Evolutionary conservation across 1,284 basidiomycete species (phyloP), one percentile per base, ranked within the genome.

Genomic region (Moesziomyces globuligerus): DNA sequence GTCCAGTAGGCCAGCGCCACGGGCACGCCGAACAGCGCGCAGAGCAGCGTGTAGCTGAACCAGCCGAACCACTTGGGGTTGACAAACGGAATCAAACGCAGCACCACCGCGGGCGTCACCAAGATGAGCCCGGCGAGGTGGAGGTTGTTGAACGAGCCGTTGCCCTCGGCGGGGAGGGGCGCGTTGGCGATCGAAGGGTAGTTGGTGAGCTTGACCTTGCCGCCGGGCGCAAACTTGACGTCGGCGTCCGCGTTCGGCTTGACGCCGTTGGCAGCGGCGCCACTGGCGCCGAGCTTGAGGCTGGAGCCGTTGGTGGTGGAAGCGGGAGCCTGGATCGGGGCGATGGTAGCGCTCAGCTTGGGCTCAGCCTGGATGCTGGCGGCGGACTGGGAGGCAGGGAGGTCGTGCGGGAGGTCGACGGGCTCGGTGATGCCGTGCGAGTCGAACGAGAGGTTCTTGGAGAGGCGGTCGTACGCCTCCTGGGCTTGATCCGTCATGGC

Each of bases 1-100:
- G 89, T 88, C 95, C 95, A 99, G 86, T 99, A 99, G 9, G 84
- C 89, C 55, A 97, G 82, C 3, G 91, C 88, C 58, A 91, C 86
- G 21, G 94, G 95, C 0, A 91, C 58, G 36, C 90, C 91, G 42
- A 89, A 86, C 49, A 97, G 55, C 49, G 90, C 72, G 59, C 92
- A 85, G 44, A 97, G 86, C 38, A 80, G 34, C 29, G 76, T 45
- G 69, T 81, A 81, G 48, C 64, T 69, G 45, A 58, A 69, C 80
- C 80, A 81, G 7, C 76, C 70, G 47, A 81, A 75, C 76, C 78
- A 81, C 36, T 67, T 51, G 15, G 79, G 57, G 56, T 81, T 81
- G 48, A 81, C 69, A 45, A 81, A 80, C 29, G 80, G 80, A 29
- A 81, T 67, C 43, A 81, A 10, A 25, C 80, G 80, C 40, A 80